These are phyloP conservation scores for Talaromyces sp. DNA, from an alignment of 2,329 filamentous ascomycete species.

Conservation along the genomic window DNA sequence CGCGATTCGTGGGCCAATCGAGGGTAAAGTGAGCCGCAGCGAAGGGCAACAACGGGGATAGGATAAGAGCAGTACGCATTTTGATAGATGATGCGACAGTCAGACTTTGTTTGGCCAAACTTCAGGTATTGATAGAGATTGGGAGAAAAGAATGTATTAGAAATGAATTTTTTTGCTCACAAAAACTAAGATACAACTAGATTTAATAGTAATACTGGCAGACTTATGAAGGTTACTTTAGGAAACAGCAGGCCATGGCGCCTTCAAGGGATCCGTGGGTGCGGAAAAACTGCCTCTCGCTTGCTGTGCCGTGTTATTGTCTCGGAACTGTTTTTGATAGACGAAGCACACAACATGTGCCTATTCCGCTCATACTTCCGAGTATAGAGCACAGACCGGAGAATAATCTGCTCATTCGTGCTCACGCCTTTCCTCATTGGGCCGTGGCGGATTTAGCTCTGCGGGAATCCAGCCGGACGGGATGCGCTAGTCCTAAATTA, in stretches of 20 bases:
- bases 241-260: not conserved
- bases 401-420: conserved; percentile 27
- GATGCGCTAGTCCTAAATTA: not conserved
- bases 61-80: conserved; percentile 4
- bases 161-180: not conserved
- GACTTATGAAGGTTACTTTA: not conserved
- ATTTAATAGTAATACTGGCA: not conserved
- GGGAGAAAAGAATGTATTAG: not conserved
- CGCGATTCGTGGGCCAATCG: conserved; percentile 48
- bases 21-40: conserved; percentile 54
- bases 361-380: not conserved
- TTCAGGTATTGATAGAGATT: not conserved
- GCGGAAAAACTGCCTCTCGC: not conserved
- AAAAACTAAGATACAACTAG: not conserved
- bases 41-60: conserved; percentile 39
- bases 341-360: not conserved
- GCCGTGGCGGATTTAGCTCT: not conserved
- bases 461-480: not conserved
- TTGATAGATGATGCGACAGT: not conserved
- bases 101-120: not conserved
- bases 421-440: conserved; percentile 15
- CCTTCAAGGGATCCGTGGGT: not conserved
- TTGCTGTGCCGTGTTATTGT: not conserved
- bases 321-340: not conserved
- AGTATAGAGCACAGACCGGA: not conserved